These are phyloP conservation scores for Kodamaea kakaduensis DNA, from an alignment of 805 yeast species.

Conservation along the genomic window DNA sequence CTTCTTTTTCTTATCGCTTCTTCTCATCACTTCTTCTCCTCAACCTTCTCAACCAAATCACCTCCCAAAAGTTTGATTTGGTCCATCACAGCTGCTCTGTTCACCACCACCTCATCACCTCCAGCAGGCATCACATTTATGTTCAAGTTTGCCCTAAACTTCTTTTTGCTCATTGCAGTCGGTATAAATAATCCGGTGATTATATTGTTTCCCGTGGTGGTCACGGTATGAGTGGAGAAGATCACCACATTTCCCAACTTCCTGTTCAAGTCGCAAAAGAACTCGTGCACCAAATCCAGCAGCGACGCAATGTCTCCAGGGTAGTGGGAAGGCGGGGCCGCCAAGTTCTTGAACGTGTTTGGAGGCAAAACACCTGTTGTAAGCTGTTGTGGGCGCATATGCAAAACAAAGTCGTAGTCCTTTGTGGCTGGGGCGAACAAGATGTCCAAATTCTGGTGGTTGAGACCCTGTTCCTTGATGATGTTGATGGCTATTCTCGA, in stretches of 20 bases:
- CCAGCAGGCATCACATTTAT: slow-evolving; percentile 62
- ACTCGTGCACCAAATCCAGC: slow-evolving; percentile 59
- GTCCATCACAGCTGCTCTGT: slow-evolving; percentile 65
- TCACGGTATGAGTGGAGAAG: slow-evolving; percentile 59
- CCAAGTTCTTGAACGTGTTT: slow-evolving; percentile 58
- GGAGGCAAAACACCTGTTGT: slow-evolving; percentile 53
- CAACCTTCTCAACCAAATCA: slow-evolving; percentile 47
- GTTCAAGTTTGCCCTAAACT: slow-evolving; percentile 77
- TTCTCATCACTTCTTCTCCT: slow-evolving; percentile 13
- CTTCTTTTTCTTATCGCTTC: no score
- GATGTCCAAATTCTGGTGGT: slow-evolving; percentile 39
- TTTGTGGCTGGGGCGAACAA: slow-evolving; percentile 77
- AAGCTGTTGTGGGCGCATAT: slow-evolving; percentile 39
- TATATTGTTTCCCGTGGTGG: slow-evolving; percentile 52
- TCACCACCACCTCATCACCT: slow-evolving; percentile 51
- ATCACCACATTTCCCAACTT: slow-evolving; percentile 66
- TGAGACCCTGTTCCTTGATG: slow-evolving; percentile 35
- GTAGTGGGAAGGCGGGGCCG: slow-evolving; percentile 38
- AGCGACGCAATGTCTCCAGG: slow-evolving; percentile 45
- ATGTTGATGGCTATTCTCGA: slow-evolving; percentile 69
- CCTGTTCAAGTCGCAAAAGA: slow-evolving; percentile 55
- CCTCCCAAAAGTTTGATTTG: slow-evolving; percentile 72
- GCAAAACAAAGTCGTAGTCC: slow-evolving; percentile 80
- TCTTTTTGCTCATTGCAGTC: slow-evolving; percentile 49
- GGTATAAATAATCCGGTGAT: slow-evolving; percentile 84